Conservation (phyloP, 306 rosid species). For the Corylus americana region DNA sequence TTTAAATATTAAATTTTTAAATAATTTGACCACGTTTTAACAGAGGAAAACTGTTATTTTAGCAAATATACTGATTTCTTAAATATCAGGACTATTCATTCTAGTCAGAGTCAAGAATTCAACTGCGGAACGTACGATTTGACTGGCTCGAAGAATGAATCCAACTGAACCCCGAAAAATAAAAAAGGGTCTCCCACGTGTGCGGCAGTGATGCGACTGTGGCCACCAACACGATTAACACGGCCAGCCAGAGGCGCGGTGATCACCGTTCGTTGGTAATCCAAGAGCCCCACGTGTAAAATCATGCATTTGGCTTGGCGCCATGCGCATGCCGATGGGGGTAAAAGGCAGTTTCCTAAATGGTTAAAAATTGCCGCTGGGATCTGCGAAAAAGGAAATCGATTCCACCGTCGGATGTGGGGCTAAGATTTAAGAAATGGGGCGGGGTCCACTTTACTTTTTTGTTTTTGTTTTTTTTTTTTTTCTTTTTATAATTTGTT, state of each 20-base stretch:
- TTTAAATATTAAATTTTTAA: no score
- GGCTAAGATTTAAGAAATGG: not conserved
- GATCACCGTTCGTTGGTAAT: not conserved
- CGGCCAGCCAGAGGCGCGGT: not conserved
- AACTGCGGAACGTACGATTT: not conserved
- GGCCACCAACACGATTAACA: no score
- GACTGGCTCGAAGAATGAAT: not conserved
- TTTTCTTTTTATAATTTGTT: not conserved
- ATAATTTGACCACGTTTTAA: no score
- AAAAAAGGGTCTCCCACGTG: not conserved
- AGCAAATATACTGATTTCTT: no score
- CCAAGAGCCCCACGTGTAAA: not conserved
- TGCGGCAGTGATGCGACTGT: not conserved
- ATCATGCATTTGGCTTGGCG: not conserved
- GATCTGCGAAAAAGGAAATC: slow-evolving; percentile 4
- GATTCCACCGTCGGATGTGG: not conserved
- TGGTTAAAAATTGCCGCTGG: not conserved
- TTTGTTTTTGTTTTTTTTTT: not conserved
- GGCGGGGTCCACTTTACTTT: not conserved
- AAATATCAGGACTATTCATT: not conserved
- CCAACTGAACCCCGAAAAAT: not conserved
- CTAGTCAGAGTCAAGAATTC: not conserved
- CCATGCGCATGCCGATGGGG: not conserved
- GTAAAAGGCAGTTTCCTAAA: not conserved
- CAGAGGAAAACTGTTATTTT: no score